Conservation (phyloP, 345 rosid species). For the Murraya koenigii region DNA sequence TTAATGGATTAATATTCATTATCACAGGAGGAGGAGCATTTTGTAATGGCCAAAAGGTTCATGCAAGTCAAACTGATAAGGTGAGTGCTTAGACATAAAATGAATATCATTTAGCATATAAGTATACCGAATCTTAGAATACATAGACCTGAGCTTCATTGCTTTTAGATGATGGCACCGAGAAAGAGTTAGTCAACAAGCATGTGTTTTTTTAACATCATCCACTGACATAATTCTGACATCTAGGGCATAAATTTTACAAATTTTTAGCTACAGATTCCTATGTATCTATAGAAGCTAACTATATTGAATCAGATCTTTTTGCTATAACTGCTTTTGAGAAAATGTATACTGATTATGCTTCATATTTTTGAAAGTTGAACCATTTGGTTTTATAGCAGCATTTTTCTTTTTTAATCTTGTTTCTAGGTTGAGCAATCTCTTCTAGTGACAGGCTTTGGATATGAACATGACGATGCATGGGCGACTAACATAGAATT, state of each 20-base stretch:
- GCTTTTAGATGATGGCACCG: not conserved
- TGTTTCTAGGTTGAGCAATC: constrained; percentile 74
- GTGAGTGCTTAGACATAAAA: constrained; percentile 32
- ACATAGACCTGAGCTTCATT: not conserved
- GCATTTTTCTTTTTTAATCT: constrained; percentile 2
- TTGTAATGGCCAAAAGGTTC: constrained; percentile 82
- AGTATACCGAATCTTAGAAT: not conserved
- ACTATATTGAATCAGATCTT: not conserved
- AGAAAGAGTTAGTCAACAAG: not conserved
- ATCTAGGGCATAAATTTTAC: not conserved
- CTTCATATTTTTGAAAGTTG: constrained; percentile 3
- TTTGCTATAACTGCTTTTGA: not conserved
- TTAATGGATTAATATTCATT: constrained; percentile 15
- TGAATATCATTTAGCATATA: not conserved
- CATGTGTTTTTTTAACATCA: not conserved
- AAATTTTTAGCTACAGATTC: not conserved
- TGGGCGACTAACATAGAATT: constrained; percentile 87
- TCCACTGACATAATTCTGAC: not conserved
- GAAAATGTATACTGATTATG: not conserved
- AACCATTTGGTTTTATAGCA: not conserved
- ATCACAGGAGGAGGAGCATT: constrained; percentile 87
- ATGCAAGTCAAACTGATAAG: constrained; percentile 67
- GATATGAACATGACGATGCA: constrained; percentile 94
- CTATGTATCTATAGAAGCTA: not conserved
- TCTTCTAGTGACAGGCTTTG: constrained; percentile 94